Conservation (phyloP, 768 basidiomycete genomes). For the Mycena indigotica region DNA sequence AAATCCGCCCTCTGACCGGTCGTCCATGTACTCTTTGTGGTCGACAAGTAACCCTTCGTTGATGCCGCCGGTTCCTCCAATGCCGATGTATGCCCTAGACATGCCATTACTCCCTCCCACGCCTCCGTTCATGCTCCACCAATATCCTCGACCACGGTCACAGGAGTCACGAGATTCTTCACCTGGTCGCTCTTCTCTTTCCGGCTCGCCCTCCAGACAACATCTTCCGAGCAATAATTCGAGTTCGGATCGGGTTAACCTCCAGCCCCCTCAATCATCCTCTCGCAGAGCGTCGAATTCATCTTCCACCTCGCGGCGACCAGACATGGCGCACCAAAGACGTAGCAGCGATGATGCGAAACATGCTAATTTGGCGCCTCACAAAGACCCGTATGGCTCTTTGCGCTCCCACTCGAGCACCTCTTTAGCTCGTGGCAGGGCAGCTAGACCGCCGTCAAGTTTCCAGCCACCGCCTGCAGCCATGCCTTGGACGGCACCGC, state of each 20-base stretch:
- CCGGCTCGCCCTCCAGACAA: slow-evolving; percentile 39
- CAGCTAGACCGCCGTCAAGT: slow-evolving; percentile 27
- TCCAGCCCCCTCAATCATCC: slow-evolving; percentile 19
- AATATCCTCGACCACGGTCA: slow-evolving; percentile 46
- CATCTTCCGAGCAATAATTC: slow-evolving; percentile 37
- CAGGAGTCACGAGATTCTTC: slow-evolving; percentile 37
- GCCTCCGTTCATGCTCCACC: slow-evolving; percentile 75
- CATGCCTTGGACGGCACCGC: slow-evolving; percentile 48
- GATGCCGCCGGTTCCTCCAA: slow-evolving; percentile 29
- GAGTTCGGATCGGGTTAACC: slow-evolving; percentile 29
- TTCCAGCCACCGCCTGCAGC: slow-evolving; percentile 31
- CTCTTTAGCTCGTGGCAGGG: slow-evolving; percentile 27
- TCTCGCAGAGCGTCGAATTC: slow-evolving; percentile 19
- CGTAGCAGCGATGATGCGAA: slow-evolving; percentile 19
- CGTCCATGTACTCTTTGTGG: slow-evolving; percentile 41
- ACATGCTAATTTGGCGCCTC: slow-evolving; percentile 13
- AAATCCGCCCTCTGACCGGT: slow-evolving; percentile 32
- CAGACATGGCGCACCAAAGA: slow-evolving; percentile 8
- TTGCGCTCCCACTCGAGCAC: slow-evolving; percentile 15
- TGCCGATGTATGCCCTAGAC: slow-evolving; percentile 55
- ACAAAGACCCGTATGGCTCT: slow-evolving; percentile 12
- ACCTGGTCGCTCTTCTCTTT: slow-evolving; percentile 36
- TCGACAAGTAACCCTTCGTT: slow-evolving; percentile 41
- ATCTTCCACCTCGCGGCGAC: slow-evolving; percentile 9
- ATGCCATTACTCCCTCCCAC: slow-evolving; percentile 73